Base-by-base conservation (phyloP, 345 rosid genomes). In the Arabidopsis suecica region DNA sequence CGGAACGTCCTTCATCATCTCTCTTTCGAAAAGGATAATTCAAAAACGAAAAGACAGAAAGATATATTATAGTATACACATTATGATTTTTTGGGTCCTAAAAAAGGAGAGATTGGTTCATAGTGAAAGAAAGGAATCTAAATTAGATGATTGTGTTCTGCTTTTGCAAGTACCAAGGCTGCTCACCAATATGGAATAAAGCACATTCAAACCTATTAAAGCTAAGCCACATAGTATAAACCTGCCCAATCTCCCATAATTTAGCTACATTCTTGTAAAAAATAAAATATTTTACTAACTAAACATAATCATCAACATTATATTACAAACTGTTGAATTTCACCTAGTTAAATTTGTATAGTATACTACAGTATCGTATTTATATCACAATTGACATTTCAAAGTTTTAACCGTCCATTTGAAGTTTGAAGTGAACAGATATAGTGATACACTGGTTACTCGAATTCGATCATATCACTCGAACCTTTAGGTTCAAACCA, bases 141-240 rank as follows among this genome's bases (percentile, higher is more conserved):
- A 55, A 75, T 57, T 57, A 71, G 76, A 71, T 77, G 76, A 78
- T 78, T 82, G 73, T 62, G 74, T 59, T 80, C 79, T 80, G 82
- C 88, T 88, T 88, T 88, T 86, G 84, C 83, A 74, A 84, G 80
- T 83, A 84, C 87, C 91, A 80, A 88, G 78, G 86, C 83, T 74
- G 84, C 79, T 81, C 79, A 81, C 85, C 88, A 78, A 82, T 73
- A 84, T 72, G 68, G 88, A 85, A 85, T 84, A 88, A 88, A 85
- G 91, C 83, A 78, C 76, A 74, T 84, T 80, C 88, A 86, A 88
- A 78, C 78, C 81, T 80, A 63, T 79, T 79, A 78, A 83, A 83
- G 80, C 72, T 57, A 69, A 1, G 42, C 65, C 75, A 62, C 80
- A 45, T 55, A 56, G 62, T 45, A 25, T n/a, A 55, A 69, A 36